Conservation (phyloP, 2,329 filamentous ascomycete species). For the Chrysosporium queenslandicum region DNA sequence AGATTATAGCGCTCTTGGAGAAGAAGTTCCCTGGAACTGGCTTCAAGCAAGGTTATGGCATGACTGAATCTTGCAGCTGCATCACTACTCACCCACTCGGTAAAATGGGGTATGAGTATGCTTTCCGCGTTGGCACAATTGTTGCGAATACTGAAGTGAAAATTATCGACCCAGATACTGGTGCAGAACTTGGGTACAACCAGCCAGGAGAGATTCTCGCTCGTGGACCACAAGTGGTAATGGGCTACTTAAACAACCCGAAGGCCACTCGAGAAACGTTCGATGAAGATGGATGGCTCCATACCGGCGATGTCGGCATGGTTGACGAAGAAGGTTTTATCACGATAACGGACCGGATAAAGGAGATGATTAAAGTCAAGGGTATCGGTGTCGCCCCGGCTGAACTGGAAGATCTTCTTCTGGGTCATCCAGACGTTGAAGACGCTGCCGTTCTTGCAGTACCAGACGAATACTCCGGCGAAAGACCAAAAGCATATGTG, state of each 20-base stretch:
- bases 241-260: conserved; percentile 52
- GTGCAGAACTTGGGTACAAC: conserved; percentile 50
- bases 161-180: conserved; percentile 53
- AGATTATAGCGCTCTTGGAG: conserved; percentile 60
- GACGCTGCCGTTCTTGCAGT: conserved; percentile 57
- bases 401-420: conserved; percentile 50
- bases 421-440: conserved; percentile 42
- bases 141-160: conserved; percentile 71
- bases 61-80: conserved; percentile 62
- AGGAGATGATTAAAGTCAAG: conserved; percentile 55
- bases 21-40: conserved; percentile 60
- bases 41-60: conserved; percentile 69
- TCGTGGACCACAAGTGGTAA: conserved; percentile 54
- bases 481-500: conserved; percentile 50
- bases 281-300: conserved; percentile 68
- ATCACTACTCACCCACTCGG: conserved; percentile 64
- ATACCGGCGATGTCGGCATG: conserved; percentile 77
- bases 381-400: conserved; percentile 62
- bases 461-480: conserved; percentile 50
- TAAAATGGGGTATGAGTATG: conserved; percentile 63
- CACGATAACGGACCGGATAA: conserved; percentile 80
- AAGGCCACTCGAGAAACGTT: conserved; percentile 48
- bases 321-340: conserved; percentile 70
- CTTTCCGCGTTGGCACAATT: conserved; percentile 69
- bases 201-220: conserved; percentile 59